Percentiles rank a stretch among this genome's conserved stretches.
Conservation (phyloP, 1,139 yeast species). For the Geotrichum aggregatum region DNA sequence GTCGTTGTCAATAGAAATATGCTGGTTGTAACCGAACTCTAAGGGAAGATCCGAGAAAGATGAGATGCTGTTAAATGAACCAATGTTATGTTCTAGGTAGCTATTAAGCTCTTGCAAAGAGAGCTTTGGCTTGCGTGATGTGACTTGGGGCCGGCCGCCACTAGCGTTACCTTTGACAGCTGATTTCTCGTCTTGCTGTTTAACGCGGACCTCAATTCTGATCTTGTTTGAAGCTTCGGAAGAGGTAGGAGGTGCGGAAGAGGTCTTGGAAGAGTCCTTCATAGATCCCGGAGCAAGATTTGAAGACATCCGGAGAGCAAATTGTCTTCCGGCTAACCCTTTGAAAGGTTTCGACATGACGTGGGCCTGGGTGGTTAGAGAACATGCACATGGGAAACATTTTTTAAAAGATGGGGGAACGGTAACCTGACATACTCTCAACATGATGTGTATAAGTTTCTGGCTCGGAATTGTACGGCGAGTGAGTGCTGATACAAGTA, state of each 20-base stretch:
- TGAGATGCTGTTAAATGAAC: constrained; percentile 31
- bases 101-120: constrained; percentile 15
- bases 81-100: constrained; percentile 30
- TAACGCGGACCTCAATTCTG: constrained; percentile 7
- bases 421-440: not conserved
- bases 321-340: not conserved
- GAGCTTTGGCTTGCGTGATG: constrained; percentile 4
- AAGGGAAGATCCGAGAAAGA: constrained; percentile 50
- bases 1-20: constrained; percentile 46
- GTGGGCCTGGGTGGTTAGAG: no score
- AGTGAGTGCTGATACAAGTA: not conserved
- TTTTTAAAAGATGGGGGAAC: no score
- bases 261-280: not conserved
- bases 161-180: not conserved
- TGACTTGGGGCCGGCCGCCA: not conserved
- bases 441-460: not conserved
- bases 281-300: not conserved
- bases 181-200: not conserved
- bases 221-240: not conserved
- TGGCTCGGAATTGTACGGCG: not conserved
- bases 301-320: not conserved
- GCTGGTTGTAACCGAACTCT: constrained; percentile 57
- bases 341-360: not conserved
- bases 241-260: not conserved
- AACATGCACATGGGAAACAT: no score